Evolutionary conservation across 2,329 filamentous ascomycete species (phyloP), one percentile per base, ranked within the genome.

Genomic region (Orbilia ellipsospora): DNA sequence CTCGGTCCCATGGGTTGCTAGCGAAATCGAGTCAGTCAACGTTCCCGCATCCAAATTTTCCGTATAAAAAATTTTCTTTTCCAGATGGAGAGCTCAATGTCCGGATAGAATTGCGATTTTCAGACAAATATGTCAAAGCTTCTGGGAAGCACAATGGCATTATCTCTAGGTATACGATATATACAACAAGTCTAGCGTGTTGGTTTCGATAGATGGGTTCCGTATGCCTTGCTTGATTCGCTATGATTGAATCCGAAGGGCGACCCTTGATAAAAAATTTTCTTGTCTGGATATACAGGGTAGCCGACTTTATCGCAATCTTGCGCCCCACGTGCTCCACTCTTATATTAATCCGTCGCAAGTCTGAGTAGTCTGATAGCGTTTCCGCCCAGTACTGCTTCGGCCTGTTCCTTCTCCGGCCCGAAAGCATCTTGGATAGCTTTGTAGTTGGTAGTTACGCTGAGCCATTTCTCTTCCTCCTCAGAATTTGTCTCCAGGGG

Each of bases 401-500:
- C 80, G 44, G 80, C 80, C 16, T 79, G 77, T 10, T 81, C 80
- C 20, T 78, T 74, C 40, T 52, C 73, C 4, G 65, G 36, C 0
- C 78, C 80, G 55, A 84, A 82, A 5, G 81, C 80, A n/a, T 78
- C 80, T 52, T 81, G 66, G 55, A 85, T 84, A 12, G 84, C 84
- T n/a, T 81, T 81, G 73, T 82, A 84, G 70, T 85, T 85, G 2
- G 81, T 84, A 23, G 82, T 83, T 20, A 85, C 84, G 78, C 84
- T 85, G 12, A 82, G 77, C 84, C 84, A 85, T 68, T 83, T 79
- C 16, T 80, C 79, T 45, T 73, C 80, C 56, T 80, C 79, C 48
- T 60, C 57, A 18, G 63, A 54, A 45, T 62, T 48, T 48, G 20
- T 44, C 16, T 93, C 82, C 0, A 91, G 91, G n/a, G 92, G 92